phyloP scores from a whole-genome alignment of 371 early-diverging fungal genomes.

The Rhizopus sp. region DNA sequence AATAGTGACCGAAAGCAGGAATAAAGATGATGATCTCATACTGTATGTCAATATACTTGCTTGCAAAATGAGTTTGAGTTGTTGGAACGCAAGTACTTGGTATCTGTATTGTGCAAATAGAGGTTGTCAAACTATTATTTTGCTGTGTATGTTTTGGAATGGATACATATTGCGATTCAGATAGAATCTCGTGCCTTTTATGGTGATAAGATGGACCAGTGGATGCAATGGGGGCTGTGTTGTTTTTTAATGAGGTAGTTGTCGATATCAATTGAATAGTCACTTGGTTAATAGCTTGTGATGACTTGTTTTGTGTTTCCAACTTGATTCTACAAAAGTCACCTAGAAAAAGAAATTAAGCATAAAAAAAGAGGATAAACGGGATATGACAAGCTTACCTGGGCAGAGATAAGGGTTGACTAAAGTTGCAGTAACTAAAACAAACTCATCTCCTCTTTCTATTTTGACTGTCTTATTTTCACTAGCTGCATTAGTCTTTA shows the following conservation, averaged over 20 bases:
- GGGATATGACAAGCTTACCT: constrained; percentile 25
- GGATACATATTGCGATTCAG: constrained; percentile 32
- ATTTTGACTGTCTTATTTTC: constrained; percentile 13
- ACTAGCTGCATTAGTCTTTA: constrained; percentile 6
- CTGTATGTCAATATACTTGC: constrained; percentile 27
- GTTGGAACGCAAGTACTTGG: constrained; percentile 41
- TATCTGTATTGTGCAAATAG: constrained; percentile 36
- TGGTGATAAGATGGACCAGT: constrained; percentile 22
- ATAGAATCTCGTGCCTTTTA: constrained; percentile 31
- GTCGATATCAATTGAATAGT: constrained; percentile 34
- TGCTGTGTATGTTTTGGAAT: constrained; percentile 30
- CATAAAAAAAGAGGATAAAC: background rate
- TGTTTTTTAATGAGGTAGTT: constrained; percentile 18
- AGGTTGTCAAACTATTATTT: constrained; percentile 9
- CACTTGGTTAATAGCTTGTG: constrained; percentile 38
- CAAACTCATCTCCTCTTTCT: constrained; percentile 18
- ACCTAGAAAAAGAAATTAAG: constrained; percentile 28
- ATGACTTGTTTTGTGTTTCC: constrained; percentile 35
- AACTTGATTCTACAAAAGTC: constrained; percentile 43
- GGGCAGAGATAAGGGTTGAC: constrained; percentile 43
- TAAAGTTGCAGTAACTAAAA: constrained; percentile 34
- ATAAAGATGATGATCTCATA: constrained; percentile 41
- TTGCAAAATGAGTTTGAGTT: constrained; percentile 29
- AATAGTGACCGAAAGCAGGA: constrained; percentile 19
- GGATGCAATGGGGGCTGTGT: constrained; percentile 8